Evolutionary conservation across 805 yeast species (phyloP).

Genomic region (Ogataea kodamae): DNA sequence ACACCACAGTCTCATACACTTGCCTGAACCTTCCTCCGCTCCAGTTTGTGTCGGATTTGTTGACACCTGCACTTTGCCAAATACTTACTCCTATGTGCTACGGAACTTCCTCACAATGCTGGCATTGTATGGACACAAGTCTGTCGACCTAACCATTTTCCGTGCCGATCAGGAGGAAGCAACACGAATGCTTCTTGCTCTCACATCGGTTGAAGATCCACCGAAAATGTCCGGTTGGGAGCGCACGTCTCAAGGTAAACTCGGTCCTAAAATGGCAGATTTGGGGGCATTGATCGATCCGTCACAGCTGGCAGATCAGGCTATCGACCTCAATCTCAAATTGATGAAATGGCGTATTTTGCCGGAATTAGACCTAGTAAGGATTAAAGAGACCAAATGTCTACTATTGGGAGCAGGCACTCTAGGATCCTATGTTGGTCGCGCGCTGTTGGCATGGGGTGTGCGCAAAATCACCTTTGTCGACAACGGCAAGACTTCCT

Average conservation of each 20-base stretch:
- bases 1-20: conserved; percentile 10
- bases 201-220: conserved; percentile 9
- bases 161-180: conserved; percentile 33
- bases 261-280: conserved; percentile 82
- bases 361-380: conserved; percentile 72
- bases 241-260: conserved; percentile 63
- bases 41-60: conserved; percentile 17
- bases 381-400: conserved; percentile 56
- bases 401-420: conserved; percentile 95
- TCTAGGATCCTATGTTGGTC: conserved; percentile 83
- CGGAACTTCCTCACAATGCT: conserved; percentile 29
- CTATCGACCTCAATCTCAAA: conserved; percentile 85
- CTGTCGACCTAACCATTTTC: conserved; percentile 38
- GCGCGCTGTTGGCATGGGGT: conserved; percentile 94
- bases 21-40: conserved; percentile 4
- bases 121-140: conserved; percentile 31
- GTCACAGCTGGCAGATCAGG: conserved; percentile 76
- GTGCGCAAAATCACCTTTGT: conserved; percentile 80
- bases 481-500: conserved; percentile 85
- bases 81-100: conserved; percentile 22
- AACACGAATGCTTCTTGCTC: conserved; percentile 23
- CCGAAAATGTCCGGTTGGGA: conserved; percentile 86
- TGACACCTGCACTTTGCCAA: conserved; percentile 25
- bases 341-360: conserved; percentile 96
- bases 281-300: conserved; percentile 82